Conservation (phyloP, 768 basidiomycete genomes). For the Tylopilus plumbeoviolaceoides region DNA sequence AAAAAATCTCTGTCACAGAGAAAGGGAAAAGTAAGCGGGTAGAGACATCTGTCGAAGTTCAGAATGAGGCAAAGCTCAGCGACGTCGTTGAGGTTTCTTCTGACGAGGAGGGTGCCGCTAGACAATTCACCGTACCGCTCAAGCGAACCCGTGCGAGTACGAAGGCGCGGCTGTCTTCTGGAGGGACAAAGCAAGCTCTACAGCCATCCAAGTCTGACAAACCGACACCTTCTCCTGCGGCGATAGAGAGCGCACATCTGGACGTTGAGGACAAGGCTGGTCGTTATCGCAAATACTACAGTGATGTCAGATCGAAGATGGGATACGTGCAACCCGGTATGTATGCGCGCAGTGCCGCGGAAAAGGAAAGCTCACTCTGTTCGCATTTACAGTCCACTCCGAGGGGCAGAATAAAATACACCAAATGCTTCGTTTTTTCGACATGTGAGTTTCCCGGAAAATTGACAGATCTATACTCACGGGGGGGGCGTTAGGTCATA, state of each 20-base stretch:
- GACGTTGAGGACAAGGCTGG: conserved; percentile 47
- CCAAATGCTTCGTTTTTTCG: conserved; percentile 75
- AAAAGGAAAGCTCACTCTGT: background rate
- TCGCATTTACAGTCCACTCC: conserved; percentile 51
- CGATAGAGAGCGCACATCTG: conserved; percentile 24
- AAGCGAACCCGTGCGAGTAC: conserved; percentile 27
- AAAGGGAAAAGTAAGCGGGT: conserved; percentile 6
- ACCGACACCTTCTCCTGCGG: background rate
- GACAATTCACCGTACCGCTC: conserved; percentile 9
- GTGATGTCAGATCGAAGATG: conserved; percentile 47
- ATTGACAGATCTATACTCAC: conserved; percentile 1
- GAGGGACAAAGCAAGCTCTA: background rate
- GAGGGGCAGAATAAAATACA: conserved; percentile 59
- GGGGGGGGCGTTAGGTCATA: conserved; percentile 49
- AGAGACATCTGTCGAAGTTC: background rate
- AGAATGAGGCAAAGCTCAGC: background rate
- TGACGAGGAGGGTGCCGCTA: conserved; percentile 14
- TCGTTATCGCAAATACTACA: conserved; percentile 50
- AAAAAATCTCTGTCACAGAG: conserved; percentile 1
- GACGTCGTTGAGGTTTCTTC: conserved; percentile 17
- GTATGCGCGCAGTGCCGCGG: conserved; percentile 24
- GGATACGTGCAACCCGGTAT: conserved; percentile 56
- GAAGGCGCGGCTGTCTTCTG: conserved; percentile 12
- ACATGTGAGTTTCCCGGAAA: conserved; percentile 45
- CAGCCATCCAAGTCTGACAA: conserved; percentile 8